These are phyloP conservation scores for Magnaporthiopsis rhizophila DNA, from an alignment of 2,329 filamentous ascomycete genomes.

Conservation along the genomic window DNA sequence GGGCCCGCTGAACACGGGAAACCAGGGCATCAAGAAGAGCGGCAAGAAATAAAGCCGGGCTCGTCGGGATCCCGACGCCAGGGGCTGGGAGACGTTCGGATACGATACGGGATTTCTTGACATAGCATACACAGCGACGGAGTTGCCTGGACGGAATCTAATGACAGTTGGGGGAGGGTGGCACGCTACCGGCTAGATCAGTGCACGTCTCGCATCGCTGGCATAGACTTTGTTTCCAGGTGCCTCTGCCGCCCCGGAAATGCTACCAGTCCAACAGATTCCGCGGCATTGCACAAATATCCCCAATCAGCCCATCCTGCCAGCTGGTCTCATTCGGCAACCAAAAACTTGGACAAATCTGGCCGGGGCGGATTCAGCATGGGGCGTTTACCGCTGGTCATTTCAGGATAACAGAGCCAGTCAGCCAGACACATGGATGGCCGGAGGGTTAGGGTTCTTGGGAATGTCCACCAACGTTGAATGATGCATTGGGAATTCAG, in stretches of 20 bases:
- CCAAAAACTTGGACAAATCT: no score
- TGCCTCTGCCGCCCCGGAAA: neutral
- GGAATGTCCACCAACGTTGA: no score
- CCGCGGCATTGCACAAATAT: neutral
- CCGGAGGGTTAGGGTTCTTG: no score
- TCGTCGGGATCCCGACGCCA: neutral
- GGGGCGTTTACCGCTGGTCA: no score
- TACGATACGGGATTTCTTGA: neutral
- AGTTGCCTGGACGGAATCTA: neutral
- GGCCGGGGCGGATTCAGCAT: no score
- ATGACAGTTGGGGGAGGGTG: neutral
- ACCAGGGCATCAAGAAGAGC: constrained; percentile 94
- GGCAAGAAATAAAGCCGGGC: constrained; percentile 71
- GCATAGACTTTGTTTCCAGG: neutral
- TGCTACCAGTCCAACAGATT: no score
- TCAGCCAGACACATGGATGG: no score
- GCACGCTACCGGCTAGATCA: neutral
- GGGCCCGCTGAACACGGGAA: constrained; percentile 76
- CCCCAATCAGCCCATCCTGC: no score
- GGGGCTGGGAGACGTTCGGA: neutral
- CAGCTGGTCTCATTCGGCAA: no score
- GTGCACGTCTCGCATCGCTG: neutral
- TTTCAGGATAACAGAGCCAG: no score
- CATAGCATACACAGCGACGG: constrained; percentile 3
- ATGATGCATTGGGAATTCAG: neutral